These are phyloP conservation scores for Solanum pimpinellifolium DNA, from an alignment of 257 asterid species.

Conservation along the genomic window DNA sequence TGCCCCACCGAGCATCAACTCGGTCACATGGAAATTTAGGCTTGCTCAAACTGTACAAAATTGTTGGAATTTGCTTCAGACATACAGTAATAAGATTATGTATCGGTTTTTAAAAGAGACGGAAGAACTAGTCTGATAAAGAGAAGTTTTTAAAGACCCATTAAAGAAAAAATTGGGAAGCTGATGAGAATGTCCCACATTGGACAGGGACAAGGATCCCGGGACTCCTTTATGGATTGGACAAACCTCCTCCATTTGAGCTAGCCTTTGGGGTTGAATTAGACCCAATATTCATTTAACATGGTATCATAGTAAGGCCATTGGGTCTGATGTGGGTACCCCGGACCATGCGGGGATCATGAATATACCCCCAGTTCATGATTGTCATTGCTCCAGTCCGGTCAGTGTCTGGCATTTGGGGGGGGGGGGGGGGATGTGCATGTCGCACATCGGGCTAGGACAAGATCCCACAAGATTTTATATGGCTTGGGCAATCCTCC, in stretches of 20 bases:
- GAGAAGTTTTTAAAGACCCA: neutral
- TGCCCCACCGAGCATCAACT: slow-evolving; percentile 96
- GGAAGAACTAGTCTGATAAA: neutral
- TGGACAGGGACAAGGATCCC: neutral
- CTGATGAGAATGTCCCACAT: neutral
- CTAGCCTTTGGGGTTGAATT: neutral
- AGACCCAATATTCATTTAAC: neutral
- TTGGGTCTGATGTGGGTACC: neutral
- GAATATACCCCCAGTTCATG: neutral
- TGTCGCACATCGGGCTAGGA: neutral
- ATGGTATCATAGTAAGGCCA: neutral
- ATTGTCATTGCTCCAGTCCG: neutral
- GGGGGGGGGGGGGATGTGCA: neutral
- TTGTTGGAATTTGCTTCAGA: neutral
- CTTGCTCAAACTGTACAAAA: slow-evolving; percentile 62
- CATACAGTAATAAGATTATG: neutral
- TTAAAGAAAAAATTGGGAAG: neutral
- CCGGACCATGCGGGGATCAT: neutral
- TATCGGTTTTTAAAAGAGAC: neutral
- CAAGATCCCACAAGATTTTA: neutral
- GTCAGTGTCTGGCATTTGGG: neutral
- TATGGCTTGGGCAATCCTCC: neutral
- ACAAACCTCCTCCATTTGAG: neutral
- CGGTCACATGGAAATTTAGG: slow-evolving; percentile 64
- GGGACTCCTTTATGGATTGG: neutral